phyloP scores from a whole-genome alignment of 805 yeast genomes.

The Isabelozyma pseudorhagii region DNA sequence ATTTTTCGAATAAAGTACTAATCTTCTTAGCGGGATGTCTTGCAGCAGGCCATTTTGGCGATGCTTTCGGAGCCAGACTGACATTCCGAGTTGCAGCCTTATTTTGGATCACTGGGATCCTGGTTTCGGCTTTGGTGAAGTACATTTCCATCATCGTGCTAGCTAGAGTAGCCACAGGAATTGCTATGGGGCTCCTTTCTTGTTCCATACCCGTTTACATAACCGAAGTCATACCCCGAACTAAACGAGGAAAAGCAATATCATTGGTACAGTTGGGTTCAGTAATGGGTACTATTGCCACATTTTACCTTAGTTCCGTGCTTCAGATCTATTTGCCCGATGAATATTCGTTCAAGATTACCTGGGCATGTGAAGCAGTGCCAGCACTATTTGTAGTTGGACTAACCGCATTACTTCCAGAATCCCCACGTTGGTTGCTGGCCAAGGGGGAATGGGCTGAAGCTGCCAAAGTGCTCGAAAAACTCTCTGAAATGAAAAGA shows the following conservation, averaged over 20 bases:
- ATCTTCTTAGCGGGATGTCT: slow-evolving; percentile 24
- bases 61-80: slow-evolving; percentile 22
- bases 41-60: slow-evolving; percentile 24
- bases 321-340: slow-evolving; percentile 7
- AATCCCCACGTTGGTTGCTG: slow-evolving; percentile 29
- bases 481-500: slow-evolving; percentile 2
- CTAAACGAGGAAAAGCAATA: slow-evolving; percentile 18
- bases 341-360: slow-evolving; percentile 10
- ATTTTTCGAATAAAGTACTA: slow-evolving; percentile 6
- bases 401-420: slow-evolving; percentile 21
- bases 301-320: slow-evolving; percentile 12
- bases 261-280: slow-evolving; percentile 19
- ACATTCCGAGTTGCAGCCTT: slow-evolving; percentile 19
- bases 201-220: slow-evolving; percentile 29
- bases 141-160: slow-evolving; percentile 20
- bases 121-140: slow-evolving; percentile 21
- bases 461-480: slow-evolving; percentile 21
- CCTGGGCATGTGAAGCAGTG: slow-evolving; percentile 17
- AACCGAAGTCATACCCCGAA: slow-evolving; percentile 22
- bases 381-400: slow-evolving; percentile 18
- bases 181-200: slow-evolving; percentile 28
- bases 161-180: slow-evolving; percentile 28
- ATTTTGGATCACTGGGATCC: slow-evolving; percentile 27
- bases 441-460: slow-evolving; percentile 30
- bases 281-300: slow-evolving; percentile 14